phyloP scores from a whole-genome alignment of 805 yeast species.

The Jamesozyma gamospora region DNA sequence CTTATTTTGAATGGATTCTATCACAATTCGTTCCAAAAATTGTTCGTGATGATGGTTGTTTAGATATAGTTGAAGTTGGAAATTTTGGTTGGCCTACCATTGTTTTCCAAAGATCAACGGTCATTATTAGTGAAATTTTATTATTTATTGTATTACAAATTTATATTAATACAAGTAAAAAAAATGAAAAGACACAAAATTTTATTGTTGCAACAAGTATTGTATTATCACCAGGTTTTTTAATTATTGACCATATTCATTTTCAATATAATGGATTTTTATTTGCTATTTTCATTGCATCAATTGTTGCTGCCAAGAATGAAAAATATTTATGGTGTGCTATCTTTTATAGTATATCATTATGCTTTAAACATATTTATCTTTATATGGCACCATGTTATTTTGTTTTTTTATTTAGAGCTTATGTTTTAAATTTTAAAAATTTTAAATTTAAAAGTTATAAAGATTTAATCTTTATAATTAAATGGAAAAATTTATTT shows the following conservation, averaged over 20 bases:
- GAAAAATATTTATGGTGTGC: conserved; percentile 51
- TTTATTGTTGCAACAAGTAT: conserved; percentile 76
- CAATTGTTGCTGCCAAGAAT: conserved; percentile 61
- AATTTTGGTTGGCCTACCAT: conserved; percentile 69
- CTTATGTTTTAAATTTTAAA: conserved; percentile 48
- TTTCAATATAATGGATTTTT: conserved; percentile 95
- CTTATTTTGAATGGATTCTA: conserved; percentile 82
- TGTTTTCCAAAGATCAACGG: conserved; percentile 73
- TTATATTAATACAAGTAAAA: conserved; percentile 44
- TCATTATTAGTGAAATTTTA: conserved; percentile 63
- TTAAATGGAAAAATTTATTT: conserved; percentile 47
- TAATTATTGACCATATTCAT: conserved; percentile 89
- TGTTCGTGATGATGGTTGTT: conserved; percentile 66
- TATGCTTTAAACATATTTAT: conserved; percentile 92
- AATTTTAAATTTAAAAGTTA: conserved; percentile 27
- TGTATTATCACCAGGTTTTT: conserved; percentile 78
- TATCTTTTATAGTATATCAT: conserved; percentile 56
- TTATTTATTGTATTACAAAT: conserved; percentile 63
- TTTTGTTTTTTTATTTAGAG: conserved; percentile 65
- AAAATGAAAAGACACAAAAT: conserved; percentile 34
- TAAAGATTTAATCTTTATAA: conserved; percentile 27
- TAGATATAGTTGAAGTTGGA: conserved; percentile 58
- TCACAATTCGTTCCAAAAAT: conserved; percentile 57
- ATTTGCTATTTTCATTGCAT: conserved; percentile 70
- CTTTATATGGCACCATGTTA: conserved; percentile 91